Base-by-base conservation (phyloP, 768 basidiomycete species). In the Gyrodon lividus region DNA sequence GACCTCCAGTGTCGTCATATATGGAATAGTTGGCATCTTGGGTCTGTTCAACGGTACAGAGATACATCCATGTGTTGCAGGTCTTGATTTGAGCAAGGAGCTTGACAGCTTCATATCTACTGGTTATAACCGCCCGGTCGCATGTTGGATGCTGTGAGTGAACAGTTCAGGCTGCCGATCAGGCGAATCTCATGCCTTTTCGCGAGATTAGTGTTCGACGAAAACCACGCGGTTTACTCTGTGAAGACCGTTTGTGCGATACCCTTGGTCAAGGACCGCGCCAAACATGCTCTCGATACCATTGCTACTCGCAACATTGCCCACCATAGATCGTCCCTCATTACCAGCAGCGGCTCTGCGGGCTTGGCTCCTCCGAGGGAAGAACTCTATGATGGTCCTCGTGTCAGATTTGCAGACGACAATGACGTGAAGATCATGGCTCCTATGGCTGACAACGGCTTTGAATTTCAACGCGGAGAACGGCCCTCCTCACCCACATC, bases 11-110 rank as follows among this genome's bases (percentile, higher is more conserved):
- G 78, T 80, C 35, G 67, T 88, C 39, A 76, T 90, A 10, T 86
- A 89, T 66, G 91, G 90, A 12, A 81, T 93, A 56, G 72, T 92
- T 39, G 90, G 90, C 14, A 72, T 89, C 16, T 62, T 93, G 54
- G 82, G 84, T 54, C 69, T 93, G 20, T 89, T 84, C 63, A 78
- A 84, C 61, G 80, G 90, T 92, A 69, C 34, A 48, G 39, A 54
- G 38, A 23, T 52, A 3, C 41, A 28, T 40, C 20, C 20, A 22
- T 47, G 45, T 19, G 14, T 4, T 17, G 39, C 31, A 37, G 16
- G 5, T 37, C 37, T 41, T 46, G 16, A 23, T 58, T 58, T 64
- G n/a, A 68, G 30, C 10, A 45, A 39, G 43, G 24, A 31, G 33
- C 19, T 54, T 44, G 43, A 47, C 60, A 92, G 91, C 79, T 31